A percentile compares a stretch with the other conserved stretches of the same genome.
phyloP scores from a whole-genome alignment of 257 asterid genomes.

The Schizonepeta tenuifolia region DNA sequence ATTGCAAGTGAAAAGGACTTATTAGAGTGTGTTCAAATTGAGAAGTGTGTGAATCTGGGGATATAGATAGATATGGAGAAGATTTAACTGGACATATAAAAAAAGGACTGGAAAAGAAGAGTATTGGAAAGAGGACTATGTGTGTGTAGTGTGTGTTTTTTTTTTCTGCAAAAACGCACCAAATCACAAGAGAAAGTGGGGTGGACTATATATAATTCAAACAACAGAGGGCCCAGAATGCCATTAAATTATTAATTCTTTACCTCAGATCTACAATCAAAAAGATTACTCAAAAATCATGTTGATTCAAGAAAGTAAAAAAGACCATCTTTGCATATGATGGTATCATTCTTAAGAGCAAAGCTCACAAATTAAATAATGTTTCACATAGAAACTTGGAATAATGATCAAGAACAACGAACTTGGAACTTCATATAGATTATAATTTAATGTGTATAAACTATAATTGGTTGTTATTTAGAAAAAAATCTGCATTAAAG shows the following conservation, averaged over 20 bases:
- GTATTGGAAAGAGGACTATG: background rate
- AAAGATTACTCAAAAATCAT: background rate
- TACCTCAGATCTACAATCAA: slow-evolving; percentile 12
- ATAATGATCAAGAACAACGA: background rate
- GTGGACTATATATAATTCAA: slow-evolving; percentile 27
- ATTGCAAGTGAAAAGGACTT: background rate
- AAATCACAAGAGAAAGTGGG: slow-evolving; percentile 36
- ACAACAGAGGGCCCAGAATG: slow-evolving; percentile 12
- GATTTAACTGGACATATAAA: slow-evolving; percentile 5
- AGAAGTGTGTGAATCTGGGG: slow-evolving; percentile 39
- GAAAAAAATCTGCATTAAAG: background rate
- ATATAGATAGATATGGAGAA: background rate
- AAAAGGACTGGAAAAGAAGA: background rate
- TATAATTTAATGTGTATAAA: background rate
- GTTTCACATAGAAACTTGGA: background rate
- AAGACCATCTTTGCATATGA: slow-evolving; percentile 10
- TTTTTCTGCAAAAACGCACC: slow-evolving; percentile 15
- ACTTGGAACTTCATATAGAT: background rate
- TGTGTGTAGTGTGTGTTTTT: slow-evolving; percentile 20
- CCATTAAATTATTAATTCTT: slow-evolving; percentile 26
- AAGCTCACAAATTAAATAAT: slow-evolving; percentile 8
- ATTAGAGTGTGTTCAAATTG: slow-evolving; percentile 21
- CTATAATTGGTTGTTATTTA: background rate
- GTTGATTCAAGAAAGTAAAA: background rate
- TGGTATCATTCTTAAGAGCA: background rate